Evolutionary conservation across 129 eudicot genomes (phyloP).

Genomic region (Solidago caesia): DNA sequence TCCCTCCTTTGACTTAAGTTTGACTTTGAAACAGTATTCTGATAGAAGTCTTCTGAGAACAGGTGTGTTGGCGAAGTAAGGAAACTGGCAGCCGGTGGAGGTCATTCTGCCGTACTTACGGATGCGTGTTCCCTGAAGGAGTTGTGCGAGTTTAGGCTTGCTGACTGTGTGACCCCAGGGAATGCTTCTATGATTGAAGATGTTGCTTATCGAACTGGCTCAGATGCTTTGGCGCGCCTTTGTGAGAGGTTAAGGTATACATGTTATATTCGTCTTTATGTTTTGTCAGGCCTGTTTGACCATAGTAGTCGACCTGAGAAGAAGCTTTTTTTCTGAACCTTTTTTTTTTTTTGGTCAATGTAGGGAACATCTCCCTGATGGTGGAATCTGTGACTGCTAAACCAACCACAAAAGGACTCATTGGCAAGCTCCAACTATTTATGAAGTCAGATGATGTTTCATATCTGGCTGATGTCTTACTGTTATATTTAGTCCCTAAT

Average conservation of each 20-base stretch:
- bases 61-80: constrained; percentile 99
- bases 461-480: background rate
- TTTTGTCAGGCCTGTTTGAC: background rate
- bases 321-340: constrained; percentile 6
- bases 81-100: constrained; percentile 98
- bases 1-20: constrained; percentile 17
- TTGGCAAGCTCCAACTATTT: constrained; percentile 3
- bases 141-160: constrained; percentile 87
- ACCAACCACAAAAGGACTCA: constrained; percentile 22
- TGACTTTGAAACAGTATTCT: constrained; percentile 15
- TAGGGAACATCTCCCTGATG: constrained; percentile 51
- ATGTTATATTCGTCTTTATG: background rate
- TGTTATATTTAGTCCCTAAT: constrained; percentile 22
- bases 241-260: constrained; percentile 83
- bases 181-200: constrained; percentile 80
- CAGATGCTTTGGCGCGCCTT: constrained; percentile 97
- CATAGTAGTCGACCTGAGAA: constrained; percentile 10
- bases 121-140: constrained; percentile 92
- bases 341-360: constrained; percentile 10
- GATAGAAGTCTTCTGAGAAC: constrained; percentile 17
- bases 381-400: constrained; percentile 36
- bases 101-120: constrained; percentile 91
- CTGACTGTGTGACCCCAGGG: constrained; percentile 56
- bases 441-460: constrained; percentile 12
- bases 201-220: constrained; percentile 78